Evolutionary conservation across 441 rosid species (phyloP).

Genomic region (Erodium trifolium): DNA sequence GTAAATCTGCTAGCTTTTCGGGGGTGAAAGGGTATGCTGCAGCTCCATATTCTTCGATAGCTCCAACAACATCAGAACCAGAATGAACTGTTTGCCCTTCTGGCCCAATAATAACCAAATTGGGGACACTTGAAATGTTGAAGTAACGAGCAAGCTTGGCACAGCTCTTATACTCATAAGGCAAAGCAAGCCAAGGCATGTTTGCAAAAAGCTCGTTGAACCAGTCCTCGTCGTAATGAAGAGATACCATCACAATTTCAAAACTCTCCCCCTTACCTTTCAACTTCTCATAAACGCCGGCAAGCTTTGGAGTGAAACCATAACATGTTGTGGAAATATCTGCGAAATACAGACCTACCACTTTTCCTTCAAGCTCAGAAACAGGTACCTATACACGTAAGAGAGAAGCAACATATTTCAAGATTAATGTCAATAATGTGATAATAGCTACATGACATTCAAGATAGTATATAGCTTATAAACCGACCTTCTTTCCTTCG

Average conservation of each 20-base stretch:
- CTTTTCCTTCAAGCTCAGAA: slow-evolving; percentile 35
- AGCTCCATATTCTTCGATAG: slow-evolving; percentile 27
- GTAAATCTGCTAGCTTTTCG: slow-evolving; percentile 30
- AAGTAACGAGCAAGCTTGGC: slow-evolving; percentile 29
- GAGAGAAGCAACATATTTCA: not conserved
- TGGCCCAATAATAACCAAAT: slow-evolving; percentile 32
- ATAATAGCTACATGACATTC: not conserved
- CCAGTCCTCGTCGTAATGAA: slow-evolving; percentile 20
- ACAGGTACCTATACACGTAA: slow-evolving; percentile 20
- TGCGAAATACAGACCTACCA: slow-evolving; percentile 29
- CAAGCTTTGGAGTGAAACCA: slow-evolving; percentile 19
- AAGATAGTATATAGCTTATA: not conserved
- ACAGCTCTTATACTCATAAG: slow-evolving; percentile 27
- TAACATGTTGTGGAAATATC: slow-evolving; percentile 14
- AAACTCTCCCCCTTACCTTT: slow-evolving; percentile 16
- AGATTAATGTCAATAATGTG: not conserved
- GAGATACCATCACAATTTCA: slow-evolving; percentile 15
- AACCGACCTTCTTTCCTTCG: slow-evolving; percentile 44
- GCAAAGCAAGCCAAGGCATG: slow-evolving; percentile 41
- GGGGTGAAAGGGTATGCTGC: slow-evolving; percentile 39
- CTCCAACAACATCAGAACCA: slow-evolving; percentile 28
- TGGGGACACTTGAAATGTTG: slow-evolving; percentile 25
- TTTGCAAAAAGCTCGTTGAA: slow-evolving; percentile 23
- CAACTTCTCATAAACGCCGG: slow-evolving; percentile 11
- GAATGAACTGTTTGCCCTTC: slow-evolving; percentile 29